Conservation (phyloP, 495 filamentous ascomycete genomes). For the Hypomontagnella monticulosa region DNA sequence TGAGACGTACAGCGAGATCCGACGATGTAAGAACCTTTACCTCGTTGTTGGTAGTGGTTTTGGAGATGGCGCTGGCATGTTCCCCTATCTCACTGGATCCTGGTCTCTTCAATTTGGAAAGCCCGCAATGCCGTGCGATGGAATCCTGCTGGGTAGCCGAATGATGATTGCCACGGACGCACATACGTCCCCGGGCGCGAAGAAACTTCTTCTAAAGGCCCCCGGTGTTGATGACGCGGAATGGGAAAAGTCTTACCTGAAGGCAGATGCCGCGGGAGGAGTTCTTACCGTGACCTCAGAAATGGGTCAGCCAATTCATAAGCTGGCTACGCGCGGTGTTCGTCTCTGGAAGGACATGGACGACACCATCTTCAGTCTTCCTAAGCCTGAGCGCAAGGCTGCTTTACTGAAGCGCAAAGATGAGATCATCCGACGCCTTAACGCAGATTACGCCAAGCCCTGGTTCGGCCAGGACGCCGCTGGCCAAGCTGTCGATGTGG, state of each 20-base stretch:
- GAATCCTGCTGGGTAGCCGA: constrained; percentile 87
- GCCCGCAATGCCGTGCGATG: constrained; percentile 93
- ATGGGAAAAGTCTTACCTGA: constrained; percentile 92
- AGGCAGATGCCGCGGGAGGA: constrained; percentile 84
- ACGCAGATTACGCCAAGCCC: constrained; percentile 97
- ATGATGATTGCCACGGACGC: constrained; percentile 97
- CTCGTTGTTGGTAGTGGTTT: constrained; percentile 93
- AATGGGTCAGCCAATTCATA: constrained; percentile 99
- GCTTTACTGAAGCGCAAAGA: constrained; percentile 92
- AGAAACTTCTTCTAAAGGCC: constrained; percentile 93
- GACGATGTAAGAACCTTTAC: constrained; percentile 83
- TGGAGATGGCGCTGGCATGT: constrained; percentile 89
- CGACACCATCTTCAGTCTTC: constrained; percentile 93
- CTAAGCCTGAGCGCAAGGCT: constrained; percentile 90
- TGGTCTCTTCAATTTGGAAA: constrained; percentile 89
- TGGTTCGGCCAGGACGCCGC: constrained; percentile 94
- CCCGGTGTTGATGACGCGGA: constrained; percentile 86
- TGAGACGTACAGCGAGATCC: constrained; percentile 85
- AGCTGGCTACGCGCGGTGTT: constrained; percentile 94
- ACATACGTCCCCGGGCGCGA: constrained; percentile 89
- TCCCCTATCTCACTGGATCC: constrained; percentile 87
- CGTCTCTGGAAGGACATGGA: constrained; percentile 98
- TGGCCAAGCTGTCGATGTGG: constrained; percentile 87
- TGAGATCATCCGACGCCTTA: constrained; percentile 97
- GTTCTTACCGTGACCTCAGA: constrained; percentile 97